Percentiles rank a stretch among this genome's conserved stretches.
phyloP scores from a whole-genome alignment of 441 rosid species.

The Kokia cookei region DNA sequence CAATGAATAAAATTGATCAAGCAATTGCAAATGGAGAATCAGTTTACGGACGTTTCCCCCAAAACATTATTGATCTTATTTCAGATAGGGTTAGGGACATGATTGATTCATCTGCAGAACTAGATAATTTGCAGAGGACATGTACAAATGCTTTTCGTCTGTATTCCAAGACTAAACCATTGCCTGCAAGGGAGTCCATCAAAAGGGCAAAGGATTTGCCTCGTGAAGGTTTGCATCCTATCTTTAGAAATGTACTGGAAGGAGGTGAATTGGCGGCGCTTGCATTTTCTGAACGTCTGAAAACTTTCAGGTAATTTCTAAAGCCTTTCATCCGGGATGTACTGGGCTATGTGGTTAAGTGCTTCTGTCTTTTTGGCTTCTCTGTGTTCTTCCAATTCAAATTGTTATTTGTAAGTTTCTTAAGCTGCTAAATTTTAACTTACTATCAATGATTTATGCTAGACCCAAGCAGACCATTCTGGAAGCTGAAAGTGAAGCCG shows the following conservation, averaged over 20 bases:
- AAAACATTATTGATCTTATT: slow-evolving; percentile 73
- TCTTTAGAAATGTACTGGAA: slow-evolving; percentile 65
- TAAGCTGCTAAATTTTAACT: slow-evolving; percentile 3
- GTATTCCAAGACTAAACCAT: slow-evolving; percentile 80
- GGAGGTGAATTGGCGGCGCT: slow-evolving; percentile 83
- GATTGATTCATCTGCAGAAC: slow-evolving; percentile 78
- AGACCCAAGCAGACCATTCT: slow-evolving; percentile 97
- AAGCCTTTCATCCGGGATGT: background rate
- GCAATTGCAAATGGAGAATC: slow-evolving; percentile 82
- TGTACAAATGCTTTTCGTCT: slow-evolving; percentile 83
- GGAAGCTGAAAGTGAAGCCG: slow-evolving; percentile 94
- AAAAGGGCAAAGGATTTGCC: slow-evolving; percentile 81
- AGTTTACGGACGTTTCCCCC: slow-evolving; percentile 89
- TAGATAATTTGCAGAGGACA: slow-evolving; percentile 59
- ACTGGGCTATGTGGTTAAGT: background rate
- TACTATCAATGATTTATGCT: slow-evolving; percentile 24
- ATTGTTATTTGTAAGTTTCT: background rate
- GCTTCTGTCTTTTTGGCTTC: background rate
- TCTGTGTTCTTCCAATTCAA: background rate
- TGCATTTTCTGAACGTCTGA: slow-evolving; percentile 86
- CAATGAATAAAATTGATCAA: slow-evolving; percentile 58
- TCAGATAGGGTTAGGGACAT: slow-evolving; percentile 65
- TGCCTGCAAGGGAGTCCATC: slow-evolving; percentile 86
- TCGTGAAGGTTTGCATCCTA: slow-evolving; percentile 81
- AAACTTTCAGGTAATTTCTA: slow-evolving; percentile 61